Evolutionary conservation across 805 yeast genomes (phyloP).

Genomic region (Cyberlindnera japonica): DNA sequence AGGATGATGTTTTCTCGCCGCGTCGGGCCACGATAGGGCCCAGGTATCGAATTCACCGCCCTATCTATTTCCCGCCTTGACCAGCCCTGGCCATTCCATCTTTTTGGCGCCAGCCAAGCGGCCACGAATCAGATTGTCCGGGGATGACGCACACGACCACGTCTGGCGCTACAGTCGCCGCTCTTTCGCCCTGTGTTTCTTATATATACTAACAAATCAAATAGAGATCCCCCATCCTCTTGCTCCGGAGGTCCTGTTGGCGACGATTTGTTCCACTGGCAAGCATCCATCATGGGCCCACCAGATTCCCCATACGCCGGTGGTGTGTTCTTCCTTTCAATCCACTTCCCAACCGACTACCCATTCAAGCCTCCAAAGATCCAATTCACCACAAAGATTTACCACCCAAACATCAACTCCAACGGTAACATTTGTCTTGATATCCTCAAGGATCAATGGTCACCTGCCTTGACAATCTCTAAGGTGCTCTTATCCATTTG

Average conservation of each 20-base stretch:
- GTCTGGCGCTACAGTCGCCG: too few species aligned
- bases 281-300: constrained; percentile 99
- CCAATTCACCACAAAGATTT: constrained; percentile 89
- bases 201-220: constrained; percentile 21
- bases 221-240: constrained; percentile 96
- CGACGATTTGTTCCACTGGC: constrained; percentile 98
- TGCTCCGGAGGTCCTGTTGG: constrained; percentile 99
- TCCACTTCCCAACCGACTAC: constrained; percentile 98
- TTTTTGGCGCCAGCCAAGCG: too few species aligned
- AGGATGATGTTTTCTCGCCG: too few species aligned
- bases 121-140: too few species aligned
- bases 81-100: too few species aligned
- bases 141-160: too few species aligned
- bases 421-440: constrained; percentile 96
- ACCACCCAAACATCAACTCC: constrained; percentile 95
- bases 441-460: constrained; percentile 97
- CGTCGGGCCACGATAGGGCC: too few species aligned
- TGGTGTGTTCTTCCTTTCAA: constrained; percentile 93
- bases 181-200: too few species aligned
- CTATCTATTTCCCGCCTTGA: too few species aligned
- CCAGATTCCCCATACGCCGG: constrained; percentile 87
- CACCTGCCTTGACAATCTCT: constrained; percentile 95
- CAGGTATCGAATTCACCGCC: too few species aligned
- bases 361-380: constrained; percentile 98
- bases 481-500: constrained; percentile 93